Conservation (phyloP, 208 protist species). For the Acanthamoeba rhysodes region DNA sequence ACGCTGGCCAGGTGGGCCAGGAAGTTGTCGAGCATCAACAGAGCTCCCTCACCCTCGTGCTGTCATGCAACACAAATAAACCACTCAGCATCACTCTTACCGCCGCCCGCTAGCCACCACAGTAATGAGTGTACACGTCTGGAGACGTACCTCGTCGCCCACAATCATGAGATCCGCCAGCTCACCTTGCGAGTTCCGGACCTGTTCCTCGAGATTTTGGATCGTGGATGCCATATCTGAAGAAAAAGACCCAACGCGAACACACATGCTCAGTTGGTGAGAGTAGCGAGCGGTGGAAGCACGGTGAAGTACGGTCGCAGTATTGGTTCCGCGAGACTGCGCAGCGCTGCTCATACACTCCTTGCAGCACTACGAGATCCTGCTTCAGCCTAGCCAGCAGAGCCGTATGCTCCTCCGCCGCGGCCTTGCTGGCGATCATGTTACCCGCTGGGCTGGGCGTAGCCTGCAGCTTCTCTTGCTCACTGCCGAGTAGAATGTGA, state of each 20-base stretch:
- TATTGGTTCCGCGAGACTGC: neutral
- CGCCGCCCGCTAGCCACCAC: neutral
- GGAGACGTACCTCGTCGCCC: neutral
- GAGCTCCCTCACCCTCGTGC: slow-evolving; percentile 24
- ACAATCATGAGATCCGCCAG: neutral
- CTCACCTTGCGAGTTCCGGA: neutral
- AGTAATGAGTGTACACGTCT: neutral
- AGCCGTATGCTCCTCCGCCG: neutral
- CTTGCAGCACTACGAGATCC: neutral
- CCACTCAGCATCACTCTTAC: neutral
- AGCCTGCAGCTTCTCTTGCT: too few species aligned
- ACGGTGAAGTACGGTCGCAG: neutral
- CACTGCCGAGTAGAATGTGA: neutral
- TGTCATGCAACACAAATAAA: neutral
- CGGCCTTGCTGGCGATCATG: neutral
- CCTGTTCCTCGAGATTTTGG: neutral
- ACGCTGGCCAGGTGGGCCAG: neutral
- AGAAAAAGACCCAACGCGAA: neutral
- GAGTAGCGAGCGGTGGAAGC: too few species aligned
- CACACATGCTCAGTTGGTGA: neutral
- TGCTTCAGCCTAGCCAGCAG: neutral
- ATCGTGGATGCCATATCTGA: neutral
- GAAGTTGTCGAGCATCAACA: slow-evolving; percentile 60
- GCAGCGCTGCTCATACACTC: neutral
- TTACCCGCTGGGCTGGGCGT: neutral